Conservation (phyloP, 2,329 filamentous ascomycete genomes). For the Curvularia eragrostidis region DNA sequence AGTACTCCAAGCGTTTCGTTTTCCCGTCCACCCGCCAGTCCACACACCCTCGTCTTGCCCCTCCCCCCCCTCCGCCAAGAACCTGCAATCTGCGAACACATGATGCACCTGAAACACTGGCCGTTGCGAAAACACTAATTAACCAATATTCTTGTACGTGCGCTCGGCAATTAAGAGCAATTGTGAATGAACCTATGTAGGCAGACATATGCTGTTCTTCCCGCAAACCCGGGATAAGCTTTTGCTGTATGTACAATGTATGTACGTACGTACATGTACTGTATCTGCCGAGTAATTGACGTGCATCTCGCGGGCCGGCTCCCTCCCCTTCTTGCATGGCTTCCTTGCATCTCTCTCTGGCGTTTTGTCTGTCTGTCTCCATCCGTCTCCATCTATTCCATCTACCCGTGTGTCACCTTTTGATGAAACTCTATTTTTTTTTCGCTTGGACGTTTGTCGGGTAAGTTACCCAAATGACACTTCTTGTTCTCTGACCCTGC, state of each 20-base stretch:
- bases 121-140: slow-evolving; percentile 1
- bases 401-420: too few species aligned
- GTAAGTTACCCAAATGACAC: too few species aligned
- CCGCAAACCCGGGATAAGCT: neutral
- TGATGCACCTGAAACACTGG: slow-evolving; percentile 14
- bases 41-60: neutral
- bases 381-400: too few species aligned
- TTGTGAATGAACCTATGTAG: too few species aligned
- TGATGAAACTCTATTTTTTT: too few species aligned
- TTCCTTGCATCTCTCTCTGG: too few species aligned
- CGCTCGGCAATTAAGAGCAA: neutral
- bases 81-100: slow-evolving; percentile 15
- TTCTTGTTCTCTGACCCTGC: too few species aligned
- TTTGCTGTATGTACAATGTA: neutral
- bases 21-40: neutral
- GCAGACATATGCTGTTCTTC: too few species aligned
- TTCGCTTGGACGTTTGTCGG: too few species aligned
- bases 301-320: slow-evolving; percentile 20
- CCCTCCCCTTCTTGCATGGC: slow-evolving; percentile 17
- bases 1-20: neutral
- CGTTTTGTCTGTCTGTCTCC: too few species aligned
- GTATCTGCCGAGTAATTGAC: slow-evolving; percentile 25
- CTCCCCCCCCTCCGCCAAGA: neutral
- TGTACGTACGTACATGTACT: too few species aligned
- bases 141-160: neutral